Conservation (phyloP, 2,329 filamentous ascomycete genomes). For the Sordariomycetes sp. region DNA sequence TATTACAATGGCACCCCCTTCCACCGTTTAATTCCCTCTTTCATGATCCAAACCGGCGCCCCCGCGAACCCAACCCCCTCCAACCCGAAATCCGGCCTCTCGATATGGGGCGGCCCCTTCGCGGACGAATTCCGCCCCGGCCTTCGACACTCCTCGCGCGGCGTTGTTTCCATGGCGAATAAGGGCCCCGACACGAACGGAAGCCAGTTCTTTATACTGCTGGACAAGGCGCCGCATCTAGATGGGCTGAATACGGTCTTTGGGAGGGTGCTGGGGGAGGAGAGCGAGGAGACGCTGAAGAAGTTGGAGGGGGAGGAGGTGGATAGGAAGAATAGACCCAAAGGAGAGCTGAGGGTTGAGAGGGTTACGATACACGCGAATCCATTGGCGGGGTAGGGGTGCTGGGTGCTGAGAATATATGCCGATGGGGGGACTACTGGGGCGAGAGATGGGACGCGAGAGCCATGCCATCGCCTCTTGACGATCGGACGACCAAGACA, state of each 20-base stretch:
- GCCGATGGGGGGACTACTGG: too few species aligned
- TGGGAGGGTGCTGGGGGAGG: slow-evolving; percentile 57
- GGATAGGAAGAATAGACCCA: slow-evolving; percentile 67
- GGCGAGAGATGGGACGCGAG: too few species aligned
- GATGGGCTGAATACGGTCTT: slow-evolving; percentile 80
- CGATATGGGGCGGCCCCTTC: slow-evolving; percentile 62
- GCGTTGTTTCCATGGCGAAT: slow-evolving; percentile 68
- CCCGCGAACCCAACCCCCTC: slow-evolving; percentile 40
- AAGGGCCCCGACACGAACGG: slow-evolving; percentile 62
- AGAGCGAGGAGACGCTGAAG: slow-evolving; percentile 49
- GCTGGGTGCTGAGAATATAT: too few species aligned
- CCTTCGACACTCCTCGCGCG: slow-evolving; percentile 53
- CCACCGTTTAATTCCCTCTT: slow-evolving; percentile 66
- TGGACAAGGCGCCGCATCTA: slow-evolving; percentile 65
- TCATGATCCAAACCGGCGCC: slow-evolving; percentile 69
- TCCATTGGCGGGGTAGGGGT: slow-evolving; percentile 49
- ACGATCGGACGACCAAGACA: too few species aligned
- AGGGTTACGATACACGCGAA: slow-evolving; percentile 67
- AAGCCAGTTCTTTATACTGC: slow-evolving; percentile 71
- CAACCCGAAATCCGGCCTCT: slow-evolving; percentile 54
- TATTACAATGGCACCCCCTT: slow-evolving; percentile 67
- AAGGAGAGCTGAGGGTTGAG: slow-evolving; percentile 53
- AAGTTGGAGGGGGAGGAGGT: slow-evolving; percentile 59
- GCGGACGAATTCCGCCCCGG: slow-evolving; percentile 70
- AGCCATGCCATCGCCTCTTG: too few species aligned